Evolutionary conservation across 192 early-diverging fungal species (phyloP).

Genomic region (Rhizoclosmatium sp.): DNA sequence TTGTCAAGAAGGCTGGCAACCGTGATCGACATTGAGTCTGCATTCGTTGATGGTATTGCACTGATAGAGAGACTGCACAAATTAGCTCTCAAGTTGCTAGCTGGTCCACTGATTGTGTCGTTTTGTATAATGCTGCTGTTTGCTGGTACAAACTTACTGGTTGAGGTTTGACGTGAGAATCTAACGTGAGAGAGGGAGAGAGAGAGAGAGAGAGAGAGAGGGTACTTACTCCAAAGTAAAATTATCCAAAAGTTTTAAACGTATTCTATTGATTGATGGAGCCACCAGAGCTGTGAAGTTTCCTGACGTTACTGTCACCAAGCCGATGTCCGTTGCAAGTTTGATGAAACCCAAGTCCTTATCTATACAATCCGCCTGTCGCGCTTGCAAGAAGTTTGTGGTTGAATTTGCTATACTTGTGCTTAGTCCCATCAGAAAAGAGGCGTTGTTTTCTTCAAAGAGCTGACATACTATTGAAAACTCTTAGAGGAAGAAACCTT

Average conservation of each 20-base stretch:
- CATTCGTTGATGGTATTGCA: background rate
- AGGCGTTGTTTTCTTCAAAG: background rate
- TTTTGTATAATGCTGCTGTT: background rate
- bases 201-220: background rate
- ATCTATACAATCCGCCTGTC: background rate
- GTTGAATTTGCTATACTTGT: background rate
- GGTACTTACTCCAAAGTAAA: background rate
- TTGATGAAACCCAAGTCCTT: background rate
- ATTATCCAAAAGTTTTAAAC: background rate
- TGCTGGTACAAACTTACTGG: background rate
- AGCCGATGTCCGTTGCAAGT: background rate
- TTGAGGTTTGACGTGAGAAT: background rate
- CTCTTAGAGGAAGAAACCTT: background rate
- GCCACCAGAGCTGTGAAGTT: background rate
- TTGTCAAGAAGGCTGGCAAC: background rate
- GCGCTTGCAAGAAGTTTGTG: background rate
- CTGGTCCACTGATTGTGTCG: constrained; percentile 8
- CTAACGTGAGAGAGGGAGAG: background rate
- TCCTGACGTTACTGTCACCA: background rate
- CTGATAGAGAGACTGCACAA: background rate
- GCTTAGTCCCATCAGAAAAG: background rate
- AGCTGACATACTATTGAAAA: background rate
- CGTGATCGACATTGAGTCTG: background rate
- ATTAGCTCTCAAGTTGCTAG: background rate
- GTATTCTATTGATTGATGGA: background rate